A percentile compares a stretch with the other conserved stretches of the same genome.
These are phyloP conservation scores for Phytophthora boehmeriae DNA, from an alignment of 352 stramenopile genomes.

Conservation along the genomic window DNA sequence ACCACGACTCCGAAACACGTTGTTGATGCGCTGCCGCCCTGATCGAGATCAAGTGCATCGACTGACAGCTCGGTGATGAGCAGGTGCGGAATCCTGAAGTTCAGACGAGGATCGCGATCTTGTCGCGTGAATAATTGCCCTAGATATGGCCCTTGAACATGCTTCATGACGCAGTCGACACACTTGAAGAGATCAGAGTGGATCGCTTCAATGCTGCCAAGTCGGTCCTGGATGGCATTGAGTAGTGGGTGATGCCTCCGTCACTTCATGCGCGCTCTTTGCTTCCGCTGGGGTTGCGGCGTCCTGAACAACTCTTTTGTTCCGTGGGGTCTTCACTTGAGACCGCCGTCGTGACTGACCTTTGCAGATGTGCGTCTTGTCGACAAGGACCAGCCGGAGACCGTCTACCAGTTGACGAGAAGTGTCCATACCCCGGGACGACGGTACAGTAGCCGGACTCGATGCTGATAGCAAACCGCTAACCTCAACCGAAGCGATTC, in stretches of 20 bases:
- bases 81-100: too few species aligned
- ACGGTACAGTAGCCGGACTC: too few species aligned
- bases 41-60: too few species aligned
- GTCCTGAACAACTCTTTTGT: too few species aligned
- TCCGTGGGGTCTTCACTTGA: background rate
- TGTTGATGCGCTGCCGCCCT: too few species aligned
- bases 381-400: conserved; percentile 10
- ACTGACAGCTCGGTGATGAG: too few species aligned
- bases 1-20: too few species aligned
- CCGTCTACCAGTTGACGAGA: conserved; percentile 17
- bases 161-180: background rate
- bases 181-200: background rate
- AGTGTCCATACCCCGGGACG: background rate
- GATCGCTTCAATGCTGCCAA: background rate
- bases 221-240: conserved; percentile 1
- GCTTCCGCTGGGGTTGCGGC: too few species aligned
- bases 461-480: too few species aligned
- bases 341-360: too few species aligned
- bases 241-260: background rate
- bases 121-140: conserved; percentile 10
- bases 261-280: too few species aligned
- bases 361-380: background rate
- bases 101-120: background rate
- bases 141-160: conserved; percentile 8
- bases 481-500: background rate